These are phyloP conservation scores for Tagetes patula DNA, from an alignment of 129 eudicot genomes.

Conservation along the genomic window DNA sequence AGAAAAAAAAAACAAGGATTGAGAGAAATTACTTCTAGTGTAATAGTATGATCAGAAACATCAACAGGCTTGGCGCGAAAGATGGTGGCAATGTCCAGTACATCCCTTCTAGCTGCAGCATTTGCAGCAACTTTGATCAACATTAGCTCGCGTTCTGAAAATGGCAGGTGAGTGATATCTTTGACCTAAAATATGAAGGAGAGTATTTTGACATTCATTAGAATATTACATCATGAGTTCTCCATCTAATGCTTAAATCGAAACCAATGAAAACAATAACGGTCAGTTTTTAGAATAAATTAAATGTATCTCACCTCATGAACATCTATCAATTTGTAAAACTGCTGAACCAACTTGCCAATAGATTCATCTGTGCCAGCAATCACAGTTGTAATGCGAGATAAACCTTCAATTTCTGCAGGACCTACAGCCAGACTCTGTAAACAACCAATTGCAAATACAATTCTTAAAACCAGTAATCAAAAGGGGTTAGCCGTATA, in stretches of 20 bases:
- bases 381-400: conserved; percentile 90
- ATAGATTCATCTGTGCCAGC: conserved; percentile 87
- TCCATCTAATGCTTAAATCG: neutral
- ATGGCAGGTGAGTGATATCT: conserved; percentile 79
- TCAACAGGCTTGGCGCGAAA: conserved; percentile 96
- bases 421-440: conserved; percentile 97
- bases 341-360: conserved; percentile 71
- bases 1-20: neutral
- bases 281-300: conserved; percentile 1
- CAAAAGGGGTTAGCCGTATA: neutral
- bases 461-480: neutral
- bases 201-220: neutral
- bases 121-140: conserved; percentile 79
- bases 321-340: conserved; percentile 77
- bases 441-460: conserved; percentile 25
- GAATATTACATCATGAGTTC: neutral
- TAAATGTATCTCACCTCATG: conserved; percentile 57
- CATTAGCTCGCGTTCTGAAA: conserved; percentile 90
- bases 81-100: conserved; percentile 86
- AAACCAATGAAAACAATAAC: neutral
- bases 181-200: conserved; percentile 50
- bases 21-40: conserved; percentile 60
- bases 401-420: conserved; percentile 74
- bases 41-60: conserved; percentile 92
- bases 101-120: conserved; percentile 75